Percentiles rank a stretch among this genome's conserved stretches.
These are phyloP conservation scores for Selenicereus undatus DNA, from an alignment of 148 eudicot genomes.

Conservation along the genomic window DNA sequence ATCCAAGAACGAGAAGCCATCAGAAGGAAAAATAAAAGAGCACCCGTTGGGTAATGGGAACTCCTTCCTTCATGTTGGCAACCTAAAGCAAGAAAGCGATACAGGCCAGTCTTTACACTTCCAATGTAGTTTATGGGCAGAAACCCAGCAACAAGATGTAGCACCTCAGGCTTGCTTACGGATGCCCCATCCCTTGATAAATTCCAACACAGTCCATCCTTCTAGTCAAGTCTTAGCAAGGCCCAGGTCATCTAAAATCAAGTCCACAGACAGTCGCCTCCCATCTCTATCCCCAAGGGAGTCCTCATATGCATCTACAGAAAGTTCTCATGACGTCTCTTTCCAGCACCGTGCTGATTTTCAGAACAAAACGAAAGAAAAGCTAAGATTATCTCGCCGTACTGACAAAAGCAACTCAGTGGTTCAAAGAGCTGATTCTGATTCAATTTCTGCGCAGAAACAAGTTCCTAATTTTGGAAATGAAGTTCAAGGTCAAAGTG, in stretches of 20 bases:
- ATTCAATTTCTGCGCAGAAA: conserved; percentile 33
- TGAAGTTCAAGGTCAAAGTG: conserved; percentile 41
- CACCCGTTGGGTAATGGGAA: conserved; percentile 24
- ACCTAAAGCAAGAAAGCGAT: conserved; percentile 26
- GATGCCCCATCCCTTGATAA: conserved; percentile 29
- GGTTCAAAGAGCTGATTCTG: conserved; percentile 30
- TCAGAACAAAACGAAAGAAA: conserved; percentile 35
- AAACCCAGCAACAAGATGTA: conserved; percentile 34
- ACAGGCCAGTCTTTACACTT: conserved; percentile 26
- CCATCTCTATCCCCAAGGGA: conserved; percentile 46
- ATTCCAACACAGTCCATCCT: conserved; percentile 29
- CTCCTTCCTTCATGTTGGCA: conserved; percentile 27
- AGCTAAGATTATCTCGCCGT: conserved; percentile 25
- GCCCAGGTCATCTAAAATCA: conserved; percentile 31
- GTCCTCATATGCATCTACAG: conserved; percentile 42
- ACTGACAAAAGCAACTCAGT: conserved; percentile 21
- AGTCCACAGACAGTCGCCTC: conserved; percentile 40
- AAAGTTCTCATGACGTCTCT: conserved; percentile 34
- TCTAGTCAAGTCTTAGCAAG: conserved; percentile 31
- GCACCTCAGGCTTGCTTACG: conserved; percentile 34
- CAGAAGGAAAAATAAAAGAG: conserved; percentile 44
- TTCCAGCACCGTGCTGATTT: conserved; percentile 31
- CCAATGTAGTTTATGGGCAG: conserved; percentile 34
- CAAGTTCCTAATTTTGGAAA: conserved; percentile 29
- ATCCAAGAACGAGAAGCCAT: conserved; percentile 34